Evolutionary conservation across 139 green algal genomes (phyloP).

Genomic region (Protoeuglena noctilucae): DNA sequence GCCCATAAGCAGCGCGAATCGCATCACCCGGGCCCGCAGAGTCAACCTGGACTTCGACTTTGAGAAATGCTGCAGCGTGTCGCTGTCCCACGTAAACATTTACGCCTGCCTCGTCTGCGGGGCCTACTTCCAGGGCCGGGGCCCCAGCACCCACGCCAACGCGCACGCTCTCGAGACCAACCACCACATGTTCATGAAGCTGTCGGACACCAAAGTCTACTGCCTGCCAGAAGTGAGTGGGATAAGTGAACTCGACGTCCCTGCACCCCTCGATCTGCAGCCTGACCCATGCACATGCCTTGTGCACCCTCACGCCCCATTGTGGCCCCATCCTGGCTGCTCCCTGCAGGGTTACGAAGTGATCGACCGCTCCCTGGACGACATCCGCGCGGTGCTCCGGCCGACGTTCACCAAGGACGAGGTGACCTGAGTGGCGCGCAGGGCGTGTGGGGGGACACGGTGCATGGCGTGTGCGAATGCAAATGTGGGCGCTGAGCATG

Average conservation of each 20-base stretch:
- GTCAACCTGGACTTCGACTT: constrained; percentile 99
- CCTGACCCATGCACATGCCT: no score
- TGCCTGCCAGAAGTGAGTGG: constrained; percentile 93
- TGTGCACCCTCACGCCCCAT: no score
- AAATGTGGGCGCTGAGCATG: no score
- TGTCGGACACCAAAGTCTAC: constrained; percentile 71
- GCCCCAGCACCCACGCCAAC: constrained; percentile 75
- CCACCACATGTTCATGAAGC: constrained; percentile 97
- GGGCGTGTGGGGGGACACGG: no score
- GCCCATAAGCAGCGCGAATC: no score
- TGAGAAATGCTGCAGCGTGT: constrained; percentile 94
- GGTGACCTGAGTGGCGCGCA: constrained; percentile 22
- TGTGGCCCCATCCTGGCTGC: neutral
- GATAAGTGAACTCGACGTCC: no score
- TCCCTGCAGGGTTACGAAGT: constrained; percentile 96
- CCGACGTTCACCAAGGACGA: constrained; percentile 45
- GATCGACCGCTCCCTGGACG: constrained; percentile 69
- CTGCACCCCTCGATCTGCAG: no score
- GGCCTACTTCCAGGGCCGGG: constrained; percentile 94
- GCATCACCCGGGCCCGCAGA: no score
- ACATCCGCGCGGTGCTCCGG: constrained; percentile 80
- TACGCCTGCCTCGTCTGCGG: constrained; percentile 96
- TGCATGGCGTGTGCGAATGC: no score
- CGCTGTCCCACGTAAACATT: constrained; percentile 77
- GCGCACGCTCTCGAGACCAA: constrained; percentile 73